These are phyloP conservation scores for Phytopythium delawarense DNA, from an alignment of 352 stramenopile species.

Conservation along the genomic window DNA sequence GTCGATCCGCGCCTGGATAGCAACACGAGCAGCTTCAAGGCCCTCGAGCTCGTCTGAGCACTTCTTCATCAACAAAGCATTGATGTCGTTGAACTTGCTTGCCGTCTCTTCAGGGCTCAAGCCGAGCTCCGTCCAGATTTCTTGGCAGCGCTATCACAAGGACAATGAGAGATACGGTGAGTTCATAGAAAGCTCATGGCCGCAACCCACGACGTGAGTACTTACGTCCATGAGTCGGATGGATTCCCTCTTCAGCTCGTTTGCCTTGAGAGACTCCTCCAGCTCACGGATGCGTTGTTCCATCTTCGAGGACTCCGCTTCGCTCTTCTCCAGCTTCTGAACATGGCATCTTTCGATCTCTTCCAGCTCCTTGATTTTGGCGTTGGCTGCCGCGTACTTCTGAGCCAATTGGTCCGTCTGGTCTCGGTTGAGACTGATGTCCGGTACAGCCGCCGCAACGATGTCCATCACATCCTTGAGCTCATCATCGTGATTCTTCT, in stretches of 20 bases:
- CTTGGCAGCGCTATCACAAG: slow-evolving; percentile 44
- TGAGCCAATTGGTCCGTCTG: slow-evolving; percentile 14
- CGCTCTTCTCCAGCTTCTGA: slow-evolving; percentile 22
- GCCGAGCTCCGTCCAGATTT: slow-evolving; percentile 63
- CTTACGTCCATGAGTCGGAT: slow-evolving; percentile 56
- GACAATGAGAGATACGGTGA: neutral
- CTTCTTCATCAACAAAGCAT: slow-evolving; percentile 46
- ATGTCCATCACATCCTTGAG: slow-evolving; percentile 27
- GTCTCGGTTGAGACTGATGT: slow-evolving; percentile 3
- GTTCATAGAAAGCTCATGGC: neutral
- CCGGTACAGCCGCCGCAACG: slow-evolving; percentile 11
- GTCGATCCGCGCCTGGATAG: slow-evolving; percentile 42
- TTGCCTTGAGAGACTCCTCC: slow-evolving; percentile 30
- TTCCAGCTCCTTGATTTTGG: slow-evolving; percentile 20
- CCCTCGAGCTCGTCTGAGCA: slow-evolving; percentile 59
- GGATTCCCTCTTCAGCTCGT: slow-evolving; percentile 56
- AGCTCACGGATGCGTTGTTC: slow-evolving; percentile 24
- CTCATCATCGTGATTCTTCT: slow-evolving; percentile 31
- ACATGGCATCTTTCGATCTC: slow-evolving; percentile 15
- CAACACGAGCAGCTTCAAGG: slow-evolving; percentile 41
- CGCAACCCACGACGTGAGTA: slow-evolving; percentile 3
- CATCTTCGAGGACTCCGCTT: slow-evolving; percentile 23
- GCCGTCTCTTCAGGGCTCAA: slow-evolving; percentile 44
- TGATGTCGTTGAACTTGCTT: slow-evolving; percentile 61
- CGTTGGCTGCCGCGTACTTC: slow-evolving; percentile 12